Evolutionary conservation across 2,329 filamentous ascomycete genomes (phyloP).

Genomic region (Fusarium tanahbumbuense): DNA sequence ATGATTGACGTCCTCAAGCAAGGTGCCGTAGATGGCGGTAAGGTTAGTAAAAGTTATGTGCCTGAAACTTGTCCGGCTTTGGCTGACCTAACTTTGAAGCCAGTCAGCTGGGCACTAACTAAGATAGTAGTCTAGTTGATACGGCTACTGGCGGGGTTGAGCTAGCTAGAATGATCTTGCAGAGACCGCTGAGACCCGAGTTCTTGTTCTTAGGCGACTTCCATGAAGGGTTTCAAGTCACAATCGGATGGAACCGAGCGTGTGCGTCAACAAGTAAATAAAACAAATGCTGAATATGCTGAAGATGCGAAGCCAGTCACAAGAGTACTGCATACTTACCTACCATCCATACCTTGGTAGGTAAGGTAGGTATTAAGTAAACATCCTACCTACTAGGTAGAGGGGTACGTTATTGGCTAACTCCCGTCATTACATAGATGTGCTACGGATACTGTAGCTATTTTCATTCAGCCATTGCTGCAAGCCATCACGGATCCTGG

Average conservation of each 20-base stretch:
- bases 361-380: not conserved
- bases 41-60: not conserved
- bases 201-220: not conserved
- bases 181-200: not conserved
- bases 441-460: slow-evolving; percentile 6
- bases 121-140: not conserved
- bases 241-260: not conserved
- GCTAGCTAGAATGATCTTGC: not conserved
- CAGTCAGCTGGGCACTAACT: not conserved
- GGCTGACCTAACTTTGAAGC: not conserved
- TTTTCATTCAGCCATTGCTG: slow-evolving; percentile 29
- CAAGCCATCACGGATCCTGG: slow-evolving; percentile 33
- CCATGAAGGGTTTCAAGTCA: not conserved
- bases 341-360: not conserved
- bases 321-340: not conserved
- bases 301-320: not conserved
- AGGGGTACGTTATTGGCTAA: slow-evolving; percentile 1
- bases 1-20: slow-evolving; percentile 1
- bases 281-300: not conserved
- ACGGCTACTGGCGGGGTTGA: slow-evolving; percentile 1
- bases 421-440: slow-evolving; percentile 1
- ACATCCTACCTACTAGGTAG: too few species aligned
- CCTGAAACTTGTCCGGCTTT: not conserved
- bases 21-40: not conserved
- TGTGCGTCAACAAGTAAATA: not conserved